phyloP scores from a whole-genome alignment of 768 basidiomycete genomes.

The Suillus tomentosus region DNA sequence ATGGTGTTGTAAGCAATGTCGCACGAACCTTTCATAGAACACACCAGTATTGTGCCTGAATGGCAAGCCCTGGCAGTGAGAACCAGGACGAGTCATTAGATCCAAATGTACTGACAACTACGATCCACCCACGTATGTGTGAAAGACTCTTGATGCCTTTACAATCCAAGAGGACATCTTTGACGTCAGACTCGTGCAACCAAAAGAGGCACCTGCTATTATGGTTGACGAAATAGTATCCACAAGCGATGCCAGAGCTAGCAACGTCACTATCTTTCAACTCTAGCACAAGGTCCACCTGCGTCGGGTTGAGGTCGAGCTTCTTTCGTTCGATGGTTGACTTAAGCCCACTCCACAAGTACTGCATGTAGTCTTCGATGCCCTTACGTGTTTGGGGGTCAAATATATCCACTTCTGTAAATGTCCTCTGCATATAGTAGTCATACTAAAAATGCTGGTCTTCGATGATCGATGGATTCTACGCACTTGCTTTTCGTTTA shows the following conservation, averaged over 20 bases:
- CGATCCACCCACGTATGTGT: neutral
- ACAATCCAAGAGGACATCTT: neutral
- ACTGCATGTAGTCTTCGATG: neutral
- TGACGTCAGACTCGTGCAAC: neutral
- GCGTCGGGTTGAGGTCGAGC: neutral
- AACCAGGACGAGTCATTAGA: neutral
- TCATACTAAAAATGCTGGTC: neutral
- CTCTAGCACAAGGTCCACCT: neutral
- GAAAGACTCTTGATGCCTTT: neutral
- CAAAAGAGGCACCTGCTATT: neutral
- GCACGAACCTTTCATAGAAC: neutral
- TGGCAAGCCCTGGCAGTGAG: neutral
- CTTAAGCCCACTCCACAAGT: neutral
- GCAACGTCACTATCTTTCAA: neutral
- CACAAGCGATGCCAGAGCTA: neutral
- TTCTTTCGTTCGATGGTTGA: neutral
- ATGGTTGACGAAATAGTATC: neutral
- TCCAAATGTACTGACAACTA: neutral
- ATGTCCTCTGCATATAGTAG: neutral
- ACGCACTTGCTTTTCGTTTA: constrained; percentile 45
- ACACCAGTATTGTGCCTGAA: neutral
- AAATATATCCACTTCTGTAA: neutral
- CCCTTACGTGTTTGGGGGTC: neutral
- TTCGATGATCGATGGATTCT: neutral
- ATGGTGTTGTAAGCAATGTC: neutral